Evolutionary conservation across 176 grass and related monocot genomes (phyloP).

Genomic region (Paspalum vaginatum): DNA sequence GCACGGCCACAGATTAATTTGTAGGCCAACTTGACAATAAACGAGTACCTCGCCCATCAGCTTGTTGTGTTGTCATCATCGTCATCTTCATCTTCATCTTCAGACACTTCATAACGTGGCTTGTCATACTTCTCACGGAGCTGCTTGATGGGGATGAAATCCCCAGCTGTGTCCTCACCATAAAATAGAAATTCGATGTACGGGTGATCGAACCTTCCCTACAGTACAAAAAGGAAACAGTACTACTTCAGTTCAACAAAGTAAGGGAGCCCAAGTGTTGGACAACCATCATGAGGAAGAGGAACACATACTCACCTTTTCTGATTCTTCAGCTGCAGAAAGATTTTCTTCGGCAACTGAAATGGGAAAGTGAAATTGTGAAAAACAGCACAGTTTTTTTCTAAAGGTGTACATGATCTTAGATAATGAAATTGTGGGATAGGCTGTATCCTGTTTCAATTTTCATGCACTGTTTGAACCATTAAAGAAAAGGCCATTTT

Average conservation of each 20-base stretch:
- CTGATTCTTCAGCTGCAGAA: slow-evolving; percentile 59
- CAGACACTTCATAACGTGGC: slow-evolving; percentile 74
- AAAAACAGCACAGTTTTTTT: slow-evolving; percentile 11
- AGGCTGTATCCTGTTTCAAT: not conserved
- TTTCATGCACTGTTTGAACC: not conserved
- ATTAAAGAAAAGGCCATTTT: not conserved
- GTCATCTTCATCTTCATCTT: slow-evolving; percentile 51
- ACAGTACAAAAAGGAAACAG: slow-evolving; percentile 3
- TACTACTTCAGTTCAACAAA: slow-evolving; percentile 9
- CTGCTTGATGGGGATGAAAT: slow-evolving; percentile 94
- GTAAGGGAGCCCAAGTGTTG: not conserved
- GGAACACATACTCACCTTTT: slow-evolving; percentile 53
- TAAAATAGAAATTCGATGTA: slow-evolving; percentile 90
- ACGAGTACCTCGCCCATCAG: slow-evolving; percentile 29
- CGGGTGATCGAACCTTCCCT: slow-evolving; percentile 89
- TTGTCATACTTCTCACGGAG: slow-evolving; percentile 88
- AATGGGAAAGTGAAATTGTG: slow-evolving; percentile 34
- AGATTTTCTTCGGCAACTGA: slow-evolving; percentile 95
- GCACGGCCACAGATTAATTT: not conserved
- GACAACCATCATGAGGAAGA: not conserved
- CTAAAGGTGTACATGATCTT: slow-evolving; percentile 3
- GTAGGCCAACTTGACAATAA: not conserved
- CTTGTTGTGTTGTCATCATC: slow-evolving; percentile 42
- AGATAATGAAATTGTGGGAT: slow-evolving; percentile 16
- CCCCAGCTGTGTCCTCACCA: slow-evolving; percentile 69